Percentiles rank a stretch among this genome's conserved stretches.
Conservation (phyloP, 164 flowering plant genomes). For the Tetrastigma voinierianum region DNA sequence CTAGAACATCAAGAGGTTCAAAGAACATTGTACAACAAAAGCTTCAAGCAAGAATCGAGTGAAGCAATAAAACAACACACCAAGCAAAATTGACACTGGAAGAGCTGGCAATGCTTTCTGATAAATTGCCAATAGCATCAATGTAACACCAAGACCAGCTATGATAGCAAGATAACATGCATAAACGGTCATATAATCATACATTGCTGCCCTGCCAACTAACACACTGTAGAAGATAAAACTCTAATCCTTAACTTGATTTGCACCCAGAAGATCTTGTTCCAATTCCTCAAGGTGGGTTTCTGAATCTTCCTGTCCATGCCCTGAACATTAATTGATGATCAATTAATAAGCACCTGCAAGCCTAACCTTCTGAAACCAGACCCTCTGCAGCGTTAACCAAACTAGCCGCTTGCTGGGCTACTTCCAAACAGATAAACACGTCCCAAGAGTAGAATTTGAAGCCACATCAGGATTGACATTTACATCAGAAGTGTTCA, state of each 20-base stretch:
- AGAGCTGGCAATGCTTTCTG: constrained; percentile 97
- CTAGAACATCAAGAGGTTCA: constrained; percentile 85
- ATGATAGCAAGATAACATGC: constrained; percentile 97
- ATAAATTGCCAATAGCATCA: constrained; percentile 76
- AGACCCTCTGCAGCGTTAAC: constrained; percentile 46
- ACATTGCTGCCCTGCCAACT: constrained; percentile 98
- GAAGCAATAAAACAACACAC: constrained; percentile 81
- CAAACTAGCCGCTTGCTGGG: constrained; percentile 28
- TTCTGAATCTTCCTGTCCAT: constrained; percentile 24
- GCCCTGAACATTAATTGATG: constrained; percentile 18
- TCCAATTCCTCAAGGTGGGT: constrained; percentile 75
- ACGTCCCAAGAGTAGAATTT: constrained; percentile 17
- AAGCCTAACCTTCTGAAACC: constrained; percentile 32
- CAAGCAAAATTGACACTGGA: constrained; percentile 83
- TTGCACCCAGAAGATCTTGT: constrained; percentile 88
- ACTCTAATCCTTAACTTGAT: constrained; percentile 88
- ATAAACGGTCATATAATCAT: constrained; percentile 92
- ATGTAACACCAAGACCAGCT: constrained; percentile 91
- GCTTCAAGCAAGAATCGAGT: constrained; percentile 72
- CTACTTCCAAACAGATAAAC: constrained; percentile 15
- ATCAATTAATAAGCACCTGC: constrained; percentile 62
- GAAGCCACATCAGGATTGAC: constrained; percentile 14
- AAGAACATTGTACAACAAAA: constrained; percentile 79
- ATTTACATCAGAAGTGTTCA: constrained; percentile 8
- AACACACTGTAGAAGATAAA: constrained; percentile 95